A percentile compares a stretch with the other conserved stretches of the same genome.
Conservation (phyloP, 768 basidiomycete genomes). For the Lactarius vividus region DNA sequence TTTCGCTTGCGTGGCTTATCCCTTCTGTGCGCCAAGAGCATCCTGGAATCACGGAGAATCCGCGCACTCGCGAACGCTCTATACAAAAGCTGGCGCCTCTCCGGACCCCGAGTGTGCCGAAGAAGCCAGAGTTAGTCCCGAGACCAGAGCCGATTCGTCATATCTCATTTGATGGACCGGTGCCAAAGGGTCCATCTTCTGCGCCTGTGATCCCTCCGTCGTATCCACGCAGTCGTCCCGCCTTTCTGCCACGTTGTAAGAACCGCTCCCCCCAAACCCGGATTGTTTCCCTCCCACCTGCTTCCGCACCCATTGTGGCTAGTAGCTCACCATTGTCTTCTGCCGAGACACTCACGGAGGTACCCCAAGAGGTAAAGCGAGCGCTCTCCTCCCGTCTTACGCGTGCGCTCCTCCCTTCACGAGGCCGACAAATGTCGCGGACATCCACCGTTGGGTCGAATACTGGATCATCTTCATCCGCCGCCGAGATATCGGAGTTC, state of each 20-base stretch:
- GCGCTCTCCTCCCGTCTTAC: conserved; percentile 18
- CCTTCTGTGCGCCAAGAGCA: conserved; percentile 7
- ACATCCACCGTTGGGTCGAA: not conserved
- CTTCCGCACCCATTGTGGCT: not conserved
- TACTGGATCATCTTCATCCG: not conserved
- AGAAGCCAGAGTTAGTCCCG: not conserved
- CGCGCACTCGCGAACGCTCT: not conserved
- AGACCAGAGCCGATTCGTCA: conserved; percentile 12
- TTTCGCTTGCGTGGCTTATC: conserved; percentile 21
- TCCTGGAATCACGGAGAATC: conserved; percentile 8
- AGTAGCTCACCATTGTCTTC: conserved; percentile 21
- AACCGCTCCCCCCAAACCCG: not conserved
- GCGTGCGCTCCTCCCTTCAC: conserved; percentile 1
- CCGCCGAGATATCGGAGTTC: conserved; percentile 6
- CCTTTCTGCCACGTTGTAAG: conserved; percentile 11
- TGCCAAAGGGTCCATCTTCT: not conserved
- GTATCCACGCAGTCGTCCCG: not conserved
- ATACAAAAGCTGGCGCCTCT: not conserved
- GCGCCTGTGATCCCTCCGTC: conserved; percentile 10
- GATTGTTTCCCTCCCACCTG: not conserved
- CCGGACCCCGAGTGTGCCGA: not conserved
- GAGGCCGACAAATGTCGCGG: conserved; percentile 4
- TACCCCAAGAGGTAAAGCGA: conserved; percentile 5
- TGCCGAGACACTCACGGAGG: conserved; percentile 19
- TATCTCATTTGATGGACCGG: conserved; percentile 22